Conservation (phyloP, 208 protist genomes). For the Eutreptiella sp. region DNA sequence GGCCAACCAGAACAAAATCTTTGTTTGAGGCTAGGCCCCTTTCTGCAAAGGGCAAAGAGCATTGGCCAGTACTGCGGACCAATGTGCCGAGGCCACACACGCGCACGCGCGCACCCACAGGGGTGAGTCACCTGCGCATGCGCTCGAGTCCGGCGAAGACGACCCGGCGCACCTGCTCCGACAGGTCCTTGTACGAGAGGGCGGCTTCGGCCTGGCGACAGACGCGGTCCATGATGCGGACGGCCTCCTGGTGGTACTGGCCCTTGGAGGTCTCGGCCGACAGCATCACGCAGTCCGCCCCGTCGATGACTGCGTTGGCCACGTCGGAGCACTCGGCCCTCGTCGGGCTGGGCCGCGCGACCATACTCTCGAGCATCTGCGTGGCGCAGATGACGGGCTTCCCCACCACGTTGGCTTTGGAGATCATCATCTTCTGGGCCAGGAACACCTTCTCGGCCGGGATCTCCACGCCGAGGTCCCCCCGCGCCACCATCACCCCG, state of each 20-base stretch:
- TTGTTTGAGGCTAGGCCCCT: too few species aligned
- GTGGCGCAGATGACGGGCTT: slow-evolving; percentile 84
- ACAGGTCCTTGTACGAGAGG: too few species aligned
- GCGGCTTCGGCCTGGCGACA: too few species aligned
- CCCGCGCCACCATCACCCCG: slow-evolving; percentile 86
- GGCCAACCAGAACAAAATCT: too few species aligned
- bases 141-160: too few species aligned
- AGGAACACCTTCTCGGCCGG: slow-evolving; percentile 67
- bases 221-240: slow-evolving; percentile 57
- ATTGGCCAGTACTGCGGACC: too few species aligned
- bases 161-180: too few species aligned
- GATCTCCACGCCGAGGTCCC: slow-evolving; percentile 86
- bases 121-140: too few species aligned
- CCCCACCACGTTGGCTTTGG: slow-evolving; percentile 63
- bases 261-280: slow-evolving; percentile 79
- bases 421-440: slow-evolving; percentile 86
- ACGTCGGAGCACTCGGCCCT: slow-evolving; percentile 75
- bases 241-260: slow-evolving; percentile 59
- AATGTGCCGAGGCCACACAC: too few species aligned
- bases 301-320: slow-evolving; percentile 79
- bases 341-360: slow-evolving; percentile 76
- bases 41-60: too few species aligned
- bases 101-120: too few species aligned
- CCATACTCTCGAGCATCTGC: slow-evolving; percentile 76
- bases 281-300: slow-evolving; percentile 84